These are phyloP conservation scores for Triglochin maritima DNA, from an alignment of 106 monocot genomes.

Conservation along the genomic window DNA sequence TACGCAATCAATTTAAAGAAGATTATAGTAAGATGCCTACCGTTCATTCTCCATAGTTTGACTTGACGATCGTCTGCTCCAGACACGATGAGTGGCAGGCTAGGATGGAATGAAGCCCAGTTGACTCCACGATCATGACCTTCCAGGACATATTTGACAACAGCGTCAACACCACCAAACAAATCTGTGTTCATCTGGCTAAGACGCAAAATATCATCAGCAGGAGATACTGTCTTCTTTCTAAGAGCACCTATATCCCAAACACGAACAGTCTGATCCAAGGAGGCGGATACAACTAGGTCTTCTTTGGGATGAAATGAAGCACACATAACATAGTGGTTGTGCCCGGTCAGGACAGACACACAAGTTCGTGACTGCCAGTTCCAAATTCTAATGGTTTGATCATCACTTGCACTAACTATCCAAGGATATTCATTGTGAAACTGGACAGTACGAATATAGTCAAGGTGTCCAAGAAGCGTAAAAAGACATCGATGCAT, in stretches of 20 bases:
- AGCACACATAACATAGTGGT: slow-evolving; percentile 94
- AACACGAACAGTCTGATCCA: slow-evolving; percentile 82
- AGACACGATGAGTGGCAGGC: slow-evolving; percentile 72
- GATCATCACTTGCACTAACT: slow-evolving; percentile 85
- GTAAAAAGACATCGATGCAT: slow-evolving; percentile 75
- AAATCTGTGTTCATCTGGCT: slow-evolving; percentile 84
- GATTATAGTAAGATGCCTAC: slow-evolving; percentile 14
- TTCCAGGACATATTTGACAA: slow-evolving; percentile 87
- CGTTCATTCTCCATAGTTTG: slow-evolving; percentile 89
- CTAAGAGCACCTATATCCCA: slow-evolving; percentile 87
- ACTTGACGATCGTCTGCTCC: slow-evolving; percentile 91
- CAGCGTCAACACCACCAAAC: slow-evolving; percentile 89
- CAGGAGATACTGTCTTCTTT: slow-evolving; percentile 78
- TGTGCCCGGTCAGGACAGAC: slow-evolving; percentile 80
- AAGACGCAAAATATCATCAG: slow-evolving; percentile 74
- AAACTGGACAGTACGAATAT: slow-evolving; percentile 90
- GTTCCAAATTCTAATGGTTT: slow-evolving; percentile 87
- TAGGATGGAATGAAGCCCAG: slow-evolving; percentile 87
- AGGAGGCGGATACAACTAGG: slow-evolving; percentile 75
- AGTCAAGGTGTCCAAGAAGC: slow-evolving; percentile 80
- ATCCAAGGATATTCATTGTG: slow-evolving; percentile 88
- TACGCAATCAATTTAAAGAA: background rate
- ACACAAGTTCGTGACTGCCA: slow-evolving; percentile 88
- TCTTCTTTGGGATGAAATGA: slow-evolving; percentile 92
- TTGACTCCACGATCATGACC: slow-evolving; percentile 92